Evolutionary conservation across 2,329 filamentous ascomycete genomes (phyloP).

Genomic region (Cytospora paraplurivora): DNA sequence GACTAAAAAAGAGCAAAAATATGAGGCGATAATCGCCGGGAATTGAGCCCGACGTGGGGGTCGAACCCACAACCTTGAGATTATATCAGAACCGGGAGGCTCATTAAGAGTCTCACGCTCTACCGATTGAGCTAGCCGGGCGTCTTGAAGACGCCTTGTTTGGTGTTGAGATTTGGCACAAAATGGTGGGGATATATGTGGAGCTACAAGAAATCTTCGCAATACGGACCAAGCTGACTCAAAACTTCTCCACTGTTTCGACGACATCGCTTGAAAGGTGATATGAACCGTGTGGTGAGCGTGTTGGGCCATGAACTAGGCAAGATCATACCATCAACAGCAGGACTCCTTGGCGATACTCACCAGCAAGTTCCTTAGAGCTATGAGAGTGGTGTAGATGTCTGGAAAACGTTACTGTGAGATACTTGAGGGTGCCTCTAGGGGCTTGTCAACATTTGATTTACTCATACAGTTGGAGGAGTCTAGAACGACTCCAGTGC

Average conservation of each 20-base stretch:
- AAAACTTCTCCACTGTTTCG: not conserved
- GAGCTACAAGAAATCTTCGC: not conserved
- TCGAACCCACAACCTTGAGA: constrained; percentile 26
- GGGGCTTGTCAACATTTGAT: too few relatives aligned
- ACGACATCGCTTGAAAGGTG: not conserved
- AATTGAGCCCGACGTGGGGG: constrained; percentile 24
- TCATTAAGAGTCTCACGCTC: constrained; percentile 69
- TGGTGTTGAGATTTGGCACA: not conserved
- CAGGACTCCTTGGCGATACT: too few relatives aligned
- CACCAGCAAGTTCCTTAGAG: too few relatives aligned
- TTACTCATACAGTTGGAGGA: too few relatives aligned
- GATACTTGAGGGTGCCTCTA: too few relatives aligned
- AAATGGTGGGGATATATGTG: not conserved
- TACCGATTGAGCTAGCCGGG: constrained; percentile 69
- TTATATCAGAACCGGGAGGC: constrained; percentile 18
- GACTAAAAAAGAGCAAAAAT: not conserved
- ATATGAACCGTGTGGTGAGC: not conserved
- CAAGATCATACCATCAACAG: too few relatives aligned
- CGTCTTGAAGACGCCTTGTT: constrained; percentile 1
- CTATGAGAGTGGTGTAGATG: too few relatives aligned
- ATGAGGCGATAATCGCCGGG: constrained; percentile 7
- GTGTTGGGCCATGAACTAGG: not conserved
- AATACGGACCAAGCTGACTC: not conserved
- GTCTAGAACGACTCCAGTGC: too few relatives aligned
- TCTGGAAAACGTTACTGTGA: too few relatives aligned